These are phyloP conservation scores for Dryas drummondii DNA, from an alignment of 306 rosid species.

Conservation along the genomic window DNA sequence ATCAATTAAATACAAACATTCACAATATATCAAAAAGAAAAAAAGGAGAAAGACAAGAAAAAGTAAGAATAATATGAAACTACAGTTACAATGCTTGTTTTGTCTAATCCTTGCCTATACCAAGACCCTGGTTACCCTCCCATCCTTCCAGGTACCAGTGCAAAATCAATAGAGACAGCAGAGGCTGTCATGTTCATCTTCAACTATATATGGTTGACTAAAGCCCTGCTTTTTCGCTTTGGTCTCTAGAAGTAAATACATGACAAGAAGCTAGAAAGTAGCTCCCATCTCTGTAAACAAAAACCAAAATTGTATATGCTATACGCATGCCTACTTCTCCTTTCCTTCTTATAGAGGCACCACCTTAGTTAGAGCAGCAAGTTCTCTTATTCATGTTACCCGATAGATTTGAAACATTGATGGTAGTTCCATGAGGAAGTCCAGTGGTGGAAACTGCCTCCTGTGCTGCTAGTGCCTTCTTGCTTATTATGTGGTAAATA, in stretches of 20 bases:
- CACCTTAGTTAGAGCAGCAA: constrained; percentile 62
- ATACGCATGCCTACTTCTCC: constrained; percentile 21
- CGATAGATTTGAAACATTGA: constrained; percentile 47
- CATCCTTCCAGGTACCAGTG: neutral
- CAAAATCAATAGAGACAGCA: constrained; percentile 3
- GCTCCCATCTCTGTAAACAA: constrained; percentile 16
- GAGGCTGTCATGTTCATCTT: neutral
- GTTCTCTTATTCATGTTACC: constrained; percentile 36
- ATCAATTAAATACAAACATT: neutral
- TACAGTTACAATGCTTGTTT: constrained; percentile 11
- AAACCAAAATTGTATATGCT: constrained; percentile 16
- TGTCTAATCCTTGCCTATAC: constrained; percentile 15
- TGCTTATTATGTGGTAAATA: constrained; percentile 66
- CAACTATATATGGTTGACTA: neutral
- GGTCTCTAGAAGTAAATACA: constrained; percentile 6
- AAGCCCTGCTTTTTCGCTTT: neutral
- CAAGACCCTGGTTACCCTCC: constrained; percentile 7
- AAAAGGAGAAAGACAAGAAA: neutral
- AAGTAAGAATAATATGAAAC: neutral
- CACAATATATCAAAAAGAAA: constrained; percentile 1
- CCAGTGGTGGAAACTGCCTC: constrained; percentile 56
- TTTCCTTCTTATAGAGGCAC: constrained; percentile 7
- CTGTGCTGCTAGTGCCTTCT: constrained; percentile 75
- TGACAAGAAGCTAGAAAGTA: constrained; percentile 27
- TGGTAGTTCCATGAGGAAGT: constrained; percentile 71